Evolutionary conservation across 2,329 filamentous ascomycete genomes (phyloP).

Genomic region (Penicillium palitans): DNA sequence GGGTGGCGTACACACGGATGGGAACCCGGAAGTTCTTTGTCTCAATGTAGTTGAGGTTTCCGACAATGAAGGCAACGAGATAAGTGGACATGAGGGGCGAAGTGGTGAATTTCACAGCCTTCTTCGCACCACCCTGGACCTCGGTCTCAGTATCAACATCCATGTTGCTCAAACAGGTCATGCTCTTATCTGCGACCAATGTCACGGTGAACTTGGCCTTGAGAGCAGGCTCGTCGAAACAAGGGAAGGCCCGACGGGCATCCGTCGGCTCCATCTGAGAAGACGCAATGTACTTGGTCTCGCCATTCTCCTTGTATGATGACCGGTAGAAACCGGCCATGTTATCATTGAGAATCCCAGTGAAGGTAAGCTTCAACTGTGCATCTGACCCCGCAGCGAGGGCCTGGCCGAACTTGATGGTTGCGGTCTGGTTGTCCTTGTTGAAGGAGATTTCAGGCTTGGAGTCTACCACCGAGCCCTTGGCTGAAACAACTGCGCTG

Average conservation of each 20-base stretch:
- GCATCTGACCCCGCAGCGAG: conserved; percentile 75
- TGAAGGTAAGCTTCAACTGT: conserved; percentile 74
- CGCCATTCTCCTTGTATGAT: conserved; percentile 85
- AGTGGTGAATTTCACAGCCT: conserved; percentile 87
- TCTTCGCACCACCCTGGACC: conserved; percentile 68
- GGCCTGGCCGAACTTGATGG: conserved; percentile 72
- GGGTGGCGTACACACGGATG: conserved; percentile 89
- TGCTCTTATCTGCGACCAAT: conserved; percentile 81
- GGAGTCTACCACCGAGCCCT: conserved; percentile 58
- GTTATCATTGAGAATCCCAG: conserved; percentile 81
- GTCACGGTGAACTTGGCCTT: conserved; percentile 93
- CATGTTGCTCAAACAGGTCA: conserved; percentile 97
- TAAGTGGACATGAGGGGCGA: conserved; percentile 96
- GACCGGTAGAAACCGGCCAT: conserved; percentile 98
- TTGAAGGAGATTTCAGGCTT: conserved; percentile 70
- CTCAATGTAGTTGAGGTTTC: conserved; percentile 91
- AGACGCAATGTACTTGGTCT: conserved; percentile 78
- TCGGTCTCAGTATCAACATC: conserved; percentile 80
- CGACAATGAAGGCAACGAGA: conserved; percentile 88
- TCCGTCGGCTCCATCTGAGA: conserved; percentile 98
- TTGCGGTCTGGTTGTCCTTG: conserved; percentile 77
- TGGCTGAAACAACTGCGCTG: conserved; percentile 64
- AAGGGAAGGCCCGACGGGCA: conserved; percentile 87
- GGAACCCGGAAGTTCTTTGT: conserved; percentile 88
- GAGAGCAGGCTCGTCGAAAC: conserved; percentile 92